Base-by-base conservation (phyloP, 371 early-diverging fungal species). In the Dichotomocladium elegans region DNA sequence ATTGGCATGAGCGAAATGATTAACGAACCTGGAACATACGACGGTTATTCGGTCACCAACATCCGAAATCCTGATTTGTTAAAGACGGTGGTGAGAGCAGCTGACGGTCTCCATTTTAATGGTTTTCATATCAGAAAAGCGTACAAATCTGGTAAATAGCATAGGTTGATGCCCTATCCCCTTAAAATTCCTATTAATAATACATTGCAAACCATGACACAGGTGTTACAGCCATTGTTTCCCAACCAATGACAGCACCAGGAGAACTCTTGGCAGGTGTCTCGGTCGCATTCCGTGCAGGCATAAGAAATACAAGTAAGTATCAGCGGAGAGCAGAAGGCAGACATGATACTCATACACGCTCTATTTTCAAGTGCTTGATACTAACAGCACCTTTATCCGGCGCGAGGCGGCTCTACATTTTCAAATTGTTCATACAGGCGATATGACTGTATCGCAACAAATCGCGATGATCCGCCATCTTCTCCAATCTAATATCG, bases 131-230 rank as follows among this genome's bases (percentile, higher is more conserved):
- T 82, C 51, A 63, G 74, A 22, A 81, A 74, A 25, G 82, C 87
- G 3, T 81, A 72, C 57, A 81, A 82, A 63, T 81, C 82, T 26
- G 88, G 88, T 67, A 70, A n/a, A n/a, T n/a, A n/a, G n/a, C n/a
- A n/a, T n/a, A n/a, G n/a, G n/a, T n/a, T n/a, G n/a, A n/a, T n/a
- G n/a, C n/a, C n/a, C n/a, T n/a, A n/a, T n/a, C n/a, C n/a, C n/a
- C n/a, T n/a, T n/a, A n/a, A n/a, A n/a, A n/a, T n/a, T n/a, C n/a
- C n/a, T n/a, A n/a, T n/a, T n/a, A n/a, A n/a, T n/a, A n/a, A n/a
- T n/a, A n/a, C n/a, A n/a, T n/a, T n/a, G n/a, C n/a, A n/a, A n/a
- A n/a, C n/a, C n/a, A n/a, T n/a, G n/a, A n/a, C n/a, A n/a, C 21
- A 72, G 80, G 80, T 58, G 66, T 86, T 7, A 72, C 77, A 17